Evolutionary conservation across 805 yeast species (phyloP).

Genomic region (Zygosaccharomyces lentus): DNA sequence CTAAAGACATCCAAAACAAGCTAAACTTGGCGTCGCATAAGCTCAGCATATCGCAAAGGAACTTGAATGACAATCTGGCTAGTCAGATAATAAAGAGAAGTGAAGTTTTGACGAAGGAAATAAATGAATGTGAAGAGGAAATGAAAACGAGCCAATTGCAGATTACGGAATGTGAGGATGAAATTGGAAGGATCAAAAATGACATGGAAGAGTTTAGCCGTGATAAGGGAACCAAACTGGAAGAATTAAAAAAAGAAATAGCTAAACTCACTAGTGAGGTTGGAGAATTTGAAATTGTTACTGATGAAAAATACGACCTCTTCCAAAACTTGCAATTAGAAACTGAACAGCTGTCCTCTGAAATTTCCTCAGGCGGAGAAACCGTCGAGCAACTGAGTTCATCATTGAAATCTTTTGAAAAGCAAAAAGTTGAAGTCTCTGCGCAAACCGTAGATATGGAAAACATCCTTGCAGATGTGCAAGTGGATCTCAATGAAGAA

Average conservation of each 20-base stretch:
- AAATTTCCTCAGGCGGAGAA: conserved; percentile 45
- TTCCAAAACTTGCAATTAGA: conserved; percentile 67
- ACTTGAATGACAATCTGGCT: conserved; percentile 52
- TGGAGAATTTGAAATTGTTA: conserved; percentile 35
- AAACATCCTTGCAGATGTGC: conserved; percentile 25
- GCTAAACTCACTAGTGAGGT: conserved; percentile 38
- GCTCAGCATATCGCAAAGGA: conserved; percentile 50
- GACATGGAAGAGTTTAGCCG: conserved; percentile 79
- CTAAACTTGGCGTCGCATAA: conserved; percentile 56
- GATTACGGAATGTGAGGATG: conserved; percentile 36
- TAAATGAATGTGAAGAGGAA: conserved; percentile 38
- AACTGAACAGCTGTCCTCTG: conserved; percentile 60
- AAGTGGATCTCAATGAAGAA: conserved; percentile 36
- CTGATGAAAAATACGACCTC: conserved; percentile 45
- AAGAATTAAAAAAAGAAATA: conserved; percentile 55
- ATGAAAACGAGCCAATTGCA: conserved; percentile 38
- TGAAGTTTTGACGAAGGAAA: conserved; percentile 44
- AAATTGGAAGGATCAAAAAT: conserved; percentile 52
- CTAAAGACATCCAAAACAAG: conserved; percentile 55
- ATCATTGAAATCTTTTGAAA: conserved; percentile 37
- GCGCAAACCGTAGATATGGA: conserved; percentile 25
- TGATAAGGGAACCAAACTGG: conserved; percentile 77
- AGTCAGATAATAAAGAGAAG: conserved; percentile 50
- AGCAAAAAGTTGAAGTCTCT: conserved; percentile 28
- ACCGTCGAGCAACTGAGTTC: conserved; percentile 37